Percentiles rank a stretch among this genome's conserved stretches.
Conservation (phyloP, 768 basidiomycete genomes). For the Pleurotus cornucopiae region DNA sequence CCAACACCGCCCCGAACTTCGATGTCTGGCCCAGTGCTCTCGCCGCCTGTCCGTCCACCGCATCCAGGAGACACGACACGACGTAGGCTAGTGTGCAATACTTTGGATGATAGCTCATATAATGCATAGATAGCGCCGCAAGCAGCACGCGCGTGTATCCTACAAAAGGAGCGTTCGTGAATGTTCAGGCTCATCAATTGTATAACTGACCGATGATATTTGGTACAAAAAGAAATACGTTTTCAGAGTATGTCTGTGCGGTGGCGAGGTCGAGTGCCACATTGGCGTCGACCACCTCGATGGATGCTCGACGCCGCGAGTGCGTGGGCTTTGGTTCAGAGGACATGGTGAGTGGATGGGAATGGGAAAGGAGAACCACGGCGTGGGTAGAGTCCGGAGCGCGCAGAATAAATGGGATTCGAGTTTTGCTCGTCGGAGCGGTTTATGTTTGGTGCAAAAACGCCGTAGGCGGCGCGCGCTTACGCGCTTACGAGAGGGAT, state of each 20-base stretch:
- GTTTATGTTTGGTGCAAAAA: background rate
- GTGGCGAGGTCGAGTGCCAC: constrained; percentile 85
- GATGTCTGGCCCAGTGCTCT: constrained; percentile 85
- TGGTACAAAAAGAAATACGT: constrained; percentile 95
- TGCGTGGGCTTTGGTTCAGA: constrained; percentile 21
- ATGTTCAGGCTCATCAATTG: background rate
- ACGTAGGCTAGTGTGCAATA: constrained; percentile 87
- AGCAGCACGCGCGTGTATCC: constrained; percentile 90
- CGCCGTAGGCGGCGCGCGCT: background rate
- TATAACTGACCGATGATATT: constrained; percentile 82
- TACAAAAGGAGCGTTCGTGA: constrained; percentile 24
- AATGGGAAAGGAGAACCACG: background rate
- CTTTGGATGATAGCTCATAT: constrained; percentile 94
- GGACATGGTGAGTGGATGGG: constrained; percentile 13
- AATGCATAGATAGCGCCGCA: constrained; percentile 83
- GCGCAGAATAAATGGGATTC: background rate
- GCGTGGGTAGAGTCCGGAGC: background rate
- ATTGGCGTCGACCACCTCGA: constrained; percentile 78
- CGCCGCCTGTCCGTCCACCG: constrained; percentile 92
- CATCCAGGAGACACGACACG: constrained; percentile 90
- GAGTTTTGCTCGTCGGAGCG: background rate
- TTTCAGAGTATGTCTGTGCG: constrained; percentile 84
- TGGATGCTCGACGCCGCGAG: constrained; percentile 48
- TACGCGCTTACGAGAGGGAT: background rate
- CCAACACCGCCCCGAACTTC: constrained; percentile 95